Conservation (phyloP, 805 yeast species). For the Metschnikowia aberdeeniae region DNA sequence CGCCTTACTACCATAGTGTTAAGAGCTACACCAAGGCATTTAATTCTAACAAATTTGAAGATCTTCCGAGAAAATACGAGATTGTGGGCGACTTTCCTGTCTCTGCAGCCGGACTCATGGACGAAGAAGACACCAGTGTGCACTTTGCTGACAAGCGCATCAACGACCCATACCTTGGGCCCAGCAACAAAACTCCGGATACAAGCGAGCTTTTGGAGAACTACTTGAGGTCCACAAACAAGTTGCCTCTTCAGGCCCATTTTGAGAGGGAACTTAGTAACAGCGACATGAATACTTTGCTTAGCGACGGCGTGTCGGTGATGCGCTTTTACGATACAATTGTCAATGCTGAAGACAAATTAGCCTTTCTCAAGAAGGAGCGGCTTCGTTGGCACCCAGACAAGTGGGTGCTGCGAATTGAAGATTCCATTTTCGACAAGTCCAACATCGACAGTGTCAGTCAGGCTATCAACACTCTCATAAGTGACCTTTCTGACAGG, state of each 20-base stretch:
- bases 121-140: constrained; percentile 28
- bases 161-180: constrained; percentile 26
- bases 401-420: constrained; percentile 40
- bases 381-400: constrained; percentile 73
- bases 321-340: constrained; percentile 26
- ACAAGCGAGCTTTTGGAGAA: constrained; percentile 4
- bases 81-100: constrained; percentile 32
- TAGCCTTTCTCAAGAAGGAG: constrained; percentile 40
- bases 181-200: constrained; percentile 1
- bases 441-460: constrained; percentile 28
- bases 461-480: constrained; percentile 25
- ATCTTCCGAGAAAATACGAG: constrained; percentile 16
- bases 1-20: constrained; percentile 3
- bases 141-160: constrained; percentile 39
- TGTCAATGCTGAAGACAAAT: constrained; percentile 10
- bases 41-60: constrained; percentile 10
- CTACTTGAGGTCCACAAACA: constrained; percentile 17
- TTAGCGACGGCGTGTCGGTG: constrained; percentile 23
- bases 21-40: constrained; percentile 23
- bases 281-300: constrained; percentile 11
- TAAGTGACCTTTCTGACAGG: constrained; percentile 3
- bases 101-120: constrained; percentile 30
- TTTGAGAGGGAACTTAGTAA: constrained; percentile 9
- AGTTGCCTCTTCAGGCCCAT: constrained; percentile 14
- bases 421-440: constrained; percentile 20